Conservation (phyloP, 2,329 filamentous ascomycete species). For the Cladobotryum mycophilum region DNA sequence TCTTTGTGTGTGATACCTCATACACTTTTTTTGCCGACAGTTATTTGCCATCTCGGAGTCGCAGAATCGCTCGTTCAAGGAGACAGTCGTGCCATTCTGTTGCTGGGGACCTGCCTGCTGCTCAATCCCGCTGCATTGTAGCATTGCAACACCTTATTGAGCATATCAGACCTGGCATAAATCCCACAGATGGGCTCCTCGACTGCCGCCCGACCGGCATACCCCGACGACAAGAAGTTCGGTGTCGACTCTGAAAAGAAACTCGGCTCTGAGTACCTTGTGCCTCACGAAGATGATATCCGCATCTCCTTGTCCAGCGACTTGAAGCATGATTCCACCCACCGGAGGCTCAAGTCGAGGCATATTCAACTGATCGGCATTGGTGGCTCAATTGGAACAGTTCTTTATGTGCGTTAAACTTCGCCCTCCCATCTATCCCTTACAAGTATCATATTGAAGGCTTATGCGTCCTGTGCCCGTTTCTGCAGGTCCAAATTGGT, state of each 20-base stretch:
- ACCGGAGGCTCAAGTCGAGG: constrained; percentile 48
- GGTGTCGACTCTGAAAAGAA: not conserved
- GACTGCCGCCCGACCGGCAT: constrained; percentile 11
- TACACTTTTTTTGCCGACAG: too few species aligned
- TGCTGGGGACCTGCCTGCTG: too few species aligned
- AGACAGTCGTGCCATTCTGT: too few species aligned
- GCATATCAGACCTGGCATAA: not conserved
- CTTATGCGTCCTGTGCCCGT: constrained; percentile 15
- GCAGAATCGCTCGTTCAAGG: too few species aligned
- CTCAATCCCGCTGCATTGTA: not conserved
- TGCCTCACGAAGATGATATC: constrained; percentile 6
- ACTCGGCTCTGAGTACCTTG: not conserved
- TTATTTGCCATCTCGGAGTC: too few species aligned
- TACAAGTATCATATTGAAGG: constrained; percentile 7
- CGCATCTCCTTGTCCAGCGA: constrained; percentile 15
- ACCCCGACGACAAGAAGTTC: constrained; percentile 11
- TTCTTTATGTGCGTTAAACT: constrained; percentile 41
- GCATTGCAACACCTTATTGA: not conserved
- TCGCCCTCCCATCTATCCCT: not conserved
- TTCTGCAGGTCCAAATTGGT: constrained; percentile 46
- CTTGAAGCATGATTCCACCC: constrained; percentile 35
- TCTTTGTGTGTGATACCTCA: not conserved
- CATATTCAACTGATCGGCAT: constrained; percentile 58
- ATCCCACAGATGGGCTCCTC: constrained; percentile 4
- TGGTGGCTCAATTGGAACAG: constrained; percentile 59